Conservation (phyloP, 1,284 basidiomycete genomes). For the Puccinia horiana region DNA sequence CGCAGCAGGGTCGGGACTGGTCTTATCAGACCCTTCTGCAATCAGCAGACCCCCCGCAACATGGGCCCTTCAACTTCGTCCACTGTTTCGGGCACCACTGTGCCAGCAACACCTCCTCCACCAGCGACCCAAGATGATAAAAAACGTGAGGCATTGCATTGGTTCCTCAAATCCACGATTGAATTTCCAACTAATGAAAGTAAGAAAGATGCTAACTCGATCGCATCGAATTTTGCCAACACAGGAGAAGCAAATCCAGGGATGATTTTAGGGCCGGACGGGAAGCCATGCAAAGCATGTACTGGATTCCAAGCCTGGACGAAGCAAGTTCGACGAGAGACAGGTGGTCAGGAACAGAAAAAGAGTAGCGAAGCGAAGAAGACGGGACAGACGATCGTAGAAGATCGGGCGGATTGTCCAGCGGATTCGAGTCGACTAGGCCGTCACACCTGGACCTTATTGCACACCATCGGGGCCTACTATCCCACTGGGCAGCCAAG, state of each 20-base stretch:
- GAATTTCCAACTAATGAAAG: no score
- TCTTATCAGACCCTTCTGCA: no score
- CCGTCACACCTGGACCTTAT: slow-evolving; percentile 83
- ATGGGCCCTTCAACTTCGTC: no score
- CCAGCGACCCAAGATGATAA: no score
- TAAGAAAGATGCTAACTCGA: no score
- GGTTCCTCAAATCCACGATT: no score
- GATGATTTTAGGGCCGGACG: slow-evolving; percentile 76
- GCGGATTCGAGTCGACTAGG: slow-evolving; percentile 22
- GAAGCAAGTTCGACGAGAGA: not conserved
- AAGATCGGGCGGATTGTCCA: slow-evolving; percentile 31
- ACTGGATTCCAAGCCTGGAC: slow-evolving; percentile 74
- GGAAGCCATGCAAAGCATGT: slow-evolving; percentile 89
- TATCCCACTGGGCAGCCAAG: slow-evolving; percentile 75
- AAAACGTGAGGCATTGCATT: no score
- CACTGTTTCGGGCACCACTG: no score
- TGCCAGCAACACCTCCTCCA: no score
- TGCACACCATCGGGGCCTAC: slow-evolving; percentile 88
- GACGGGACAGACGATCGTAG: not conserved
- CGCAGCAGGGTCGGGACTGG: no score
- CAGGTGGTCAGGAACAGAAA: not conserved
- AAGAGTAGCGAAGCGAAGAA: not conserved
- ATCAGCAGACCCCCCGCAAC: no score
- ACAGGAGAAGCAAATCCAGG: slow-evolving; percentile 47
- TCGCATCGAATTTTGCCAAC: not conserved